Evolutionary conservation across 331 rosid genomes (phyloP).

Genomic region (Spiraea crenata): DNA sequence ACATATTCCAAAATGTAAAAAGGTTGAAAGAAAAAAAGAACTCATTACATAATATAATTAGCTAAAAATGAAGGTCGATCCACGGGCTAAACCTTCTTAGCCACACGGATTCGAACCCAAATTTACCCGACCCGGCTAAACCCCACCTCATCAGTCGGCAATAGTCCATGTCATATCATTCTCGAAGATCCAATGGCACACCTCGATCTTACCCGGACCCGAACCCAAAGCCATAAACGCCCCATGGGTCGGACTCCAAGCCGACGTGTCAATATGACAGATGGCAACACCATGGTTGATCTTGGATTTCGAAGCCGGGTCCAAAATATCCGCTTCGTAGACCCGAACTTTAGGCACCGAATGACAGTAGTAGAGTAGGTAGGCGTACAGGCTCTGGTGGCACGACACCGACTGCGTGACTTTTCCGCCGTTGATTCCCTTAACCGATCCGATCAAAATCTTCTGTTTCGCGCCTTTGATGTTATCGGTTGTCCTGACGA

Average conservation of each 20-base stretch:
- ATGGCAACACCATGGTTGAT: constrained; percentile 85
- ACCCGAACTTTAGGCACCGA: constrained; percentile 95
- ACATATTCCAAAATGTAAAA: constrained; percentile 38
- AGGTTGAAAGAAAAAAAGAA: constrained; percentile 17
- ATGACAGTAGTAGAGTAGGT: constrained; percentile 87
- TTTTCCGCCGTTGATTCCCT: constrained; percentile 69
- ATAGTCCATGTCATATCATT: constrained; percentile 88
- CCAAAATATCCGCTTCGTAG: constrained; percentile 77
- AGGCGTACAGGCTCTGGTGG: constrained; percentile 91
- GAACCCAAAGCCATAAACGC: constrained; percentile 78
- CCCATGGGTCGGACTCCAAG: constrained; percentile 89
- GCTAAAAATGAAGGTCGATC: constrained; percentile 27
- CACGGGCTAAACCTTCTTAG: constrained; percentile 53
- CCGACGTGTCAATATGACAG: constrained; percentile 84
- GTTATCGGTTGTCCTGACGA: constrained; percentile 57
- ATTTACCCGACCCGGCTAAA: neutral
- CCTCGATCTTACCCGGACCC: constrained; percentile 85
- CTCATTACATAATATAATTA: constrained; percentile 33
- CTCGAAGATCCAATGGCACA: constrained; percentile 95
- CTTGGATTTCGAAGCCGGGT: constrained; percentile 55
- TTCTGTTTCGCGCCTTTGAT: constrained; percentile 61
- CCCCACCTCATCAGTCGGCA: constrained; percentile 39
- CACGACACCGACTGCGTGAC: constrained; percentile 89
- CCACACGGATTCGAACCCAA: constrained; percentile 30
- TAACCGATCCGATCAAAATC: constrained; percentile 56